Base-by-base conservation (phyloP, 2,329 filamentous ascomycete species). In the Ceratocystis eucalypticola region DNA sequence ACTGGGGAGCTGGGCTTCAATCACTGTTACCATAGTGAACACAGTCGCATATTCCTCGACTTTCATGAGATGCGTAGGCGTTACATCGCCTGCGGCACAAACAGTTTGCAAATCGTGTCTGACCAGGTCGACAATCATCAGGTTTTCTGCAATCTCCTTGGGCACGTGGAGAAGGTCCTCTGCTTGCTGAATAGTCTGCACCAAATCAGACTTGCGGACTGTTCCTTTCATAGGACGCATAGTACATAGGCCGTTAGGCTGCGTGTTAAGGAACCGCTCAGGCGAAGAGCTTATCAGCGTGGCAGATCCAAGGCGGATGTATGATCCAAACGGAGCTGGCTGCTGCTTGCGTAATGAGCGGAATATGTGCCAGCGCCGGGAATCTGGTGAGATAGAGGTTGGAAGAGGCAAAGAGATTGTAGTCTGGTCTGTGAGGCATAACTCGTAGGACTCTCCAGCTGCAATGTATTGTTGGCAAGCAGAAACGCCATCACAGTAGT, bases 51-150 rank as follows among this genome's bases (percentile, higher is more conserved):
- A 95, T 73, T 96, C 91, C 75, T 96, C 92, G 0, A 97, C 88
- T 67, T 86, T 83, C 77, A 96, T 88, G 28, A 96, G 78, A 66
- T 91, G 87, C 15, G 86, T 84, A 1, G 96, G 91, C 5, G 77
- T 74, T 0, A 96, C 91, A 67, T 83, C 82, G 0, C 85, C 86
- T 1, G 88, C 82, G 4, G 89, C 89, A 68, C 88, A 90, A 7
- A 96, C 86, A n/a, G 87, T 85, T 74, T 95, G 88, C 12, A 97
- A 79, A 74, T 97, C 93, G 73, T 97, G 93, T 0, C 93, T 84
- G n/a, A 96, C 94, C 0, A 97, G 80, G 74, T 97, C 93, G 1
- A 96, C 92, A 71, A 97, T 96, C 94, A 97, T 97, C 28, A 97
- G 82, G 72, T 97, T 97, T 77, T 97, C 93, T 0, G 93, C 93